A percentile compares a stretch with the other conserved stretches of the same genome.
Conservation (phyloP, 2,329 filamentous ascomycete genomes). For the Leptosphaerulina australis region DNA sequence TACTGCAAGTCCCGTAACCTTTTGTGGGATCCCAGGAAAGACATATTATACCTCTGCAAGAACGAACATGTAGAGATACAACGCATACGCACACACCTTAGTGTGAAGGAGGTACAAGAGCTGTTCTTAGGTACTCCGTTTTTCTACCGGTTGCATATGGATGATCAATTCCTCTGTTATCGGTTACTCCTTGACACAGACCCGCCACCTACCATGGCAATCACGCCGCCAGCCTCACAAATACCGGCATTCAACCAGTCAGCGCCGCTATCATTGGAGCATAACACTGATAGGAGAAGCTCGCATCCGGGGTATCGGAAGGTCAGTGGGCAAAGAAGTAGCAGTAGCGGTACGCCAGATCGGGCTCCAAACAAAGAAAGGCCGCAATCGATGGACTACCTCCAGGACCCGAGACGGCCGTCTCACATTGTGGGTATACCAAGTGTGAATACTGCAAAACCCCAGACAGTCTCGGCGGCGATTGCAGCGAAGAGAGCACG, state of each 20-base stretch:
- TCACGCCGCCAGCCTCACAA: conserved; percentile 27
- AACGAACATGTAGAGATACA: conserved; percentile 34
- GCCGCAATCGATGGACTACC: not conserved
- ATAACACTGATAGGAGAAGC: conserved; percentile 2
- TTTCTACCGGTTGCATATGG: conserved; percentile 28
- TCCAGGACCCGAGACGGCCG: not conserved
- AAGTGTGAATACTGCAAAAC: conserved; percentile 1
- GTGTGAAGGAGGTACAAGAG: conserved; percentile 31
- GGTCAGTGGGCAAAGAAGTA: conserved; percentile 9
- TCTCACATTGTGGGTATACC: conserved; percentile 1
- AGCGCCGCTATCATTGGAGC: not conserved
- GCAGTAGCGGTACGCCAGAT: not conserved
- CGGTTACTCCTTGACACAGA: conserved; percentile 32
- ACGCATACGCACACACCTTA: conserved; percentile 30
- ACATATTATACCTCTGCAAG: conserved; percentile 39
- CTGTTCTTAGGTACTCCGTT: conserved; percentile 38
- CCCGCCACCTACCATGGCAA: conserved; percentile 30
- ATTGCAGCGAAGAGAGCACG: conserved; percentile 1
- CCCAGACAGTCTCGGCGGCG: not conserved
- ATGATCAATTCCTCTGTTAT: conserved; percentile 38
- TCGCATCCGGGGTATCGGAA: conserved; percentile 25
- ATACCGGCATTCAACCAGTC: not conserved
- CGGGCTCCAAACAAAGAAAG: not conserved
- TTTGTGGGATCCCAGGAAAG: conserved; percentile 38
- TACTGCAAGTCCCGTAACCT: conserved; percentile 35